A percentile compares a stretch with the other conserved stretches of the same genome.
These are phyloP conservation scores for Phyllosticta capitalensis DNA, from an alignment of 2,329 filamentous ascomycete genomes.

Conservation along the genomic window DNA sequence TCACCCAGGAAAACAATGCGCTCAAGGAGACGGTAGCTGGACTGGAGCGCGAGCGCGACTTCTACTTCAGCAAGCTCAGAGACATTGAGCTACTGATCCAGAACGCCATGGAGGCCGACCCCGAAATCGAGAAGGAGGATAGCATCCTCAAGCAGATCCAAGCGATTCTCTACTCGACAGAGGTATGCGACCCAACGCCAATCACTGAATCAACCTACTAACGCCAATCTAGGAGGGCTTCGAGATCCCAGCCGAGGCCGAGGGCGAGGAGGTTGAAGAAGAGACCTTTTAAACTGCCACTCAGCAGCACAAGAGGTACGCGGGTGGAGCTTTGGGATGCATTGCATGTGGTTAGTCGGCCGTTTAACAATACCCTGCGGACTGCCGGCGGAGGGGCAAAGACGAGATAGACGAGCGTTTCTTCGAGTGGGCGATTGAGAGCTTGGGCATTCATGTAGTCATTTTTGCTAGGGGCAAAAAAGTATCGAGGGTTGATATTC, in stretches of 20 bases:
- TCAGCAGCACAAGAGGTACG: background rate
- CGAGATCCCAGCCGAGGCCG: slow-evolving; percentile 71
- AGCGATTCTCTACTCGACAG: slow-evolving; percentile 91
- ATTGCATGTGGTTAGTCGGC: slow-evolving; percentile 11
- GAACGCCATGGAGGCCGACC: slow-evolving; percentile 83
- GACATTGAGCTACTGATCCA: slow-evolving; percentile 95
- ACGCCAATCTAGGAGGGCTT: slow-evolving; percentile 43
- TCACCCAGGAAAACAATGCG: slow-evolving; percentile 76
- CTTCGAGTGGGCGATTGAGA: background rate
- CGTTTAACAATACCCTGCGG: slow-evolving; percentile 11
- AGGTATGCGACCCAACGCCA: slow-evolving; percentile 39
- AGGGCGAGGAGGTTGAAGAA: slow-evolving; percentile 58
- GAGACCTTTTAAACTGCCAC: slow-evolving; percentile 13
- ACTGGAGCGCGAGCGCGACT: slow-evolving; percentile 91
- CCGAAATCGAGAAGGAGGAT: slow-evolving; percentile 88
- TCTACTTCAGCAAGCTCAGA: slow-evolving; percentile 97
- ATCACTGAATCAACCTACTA: background rate
- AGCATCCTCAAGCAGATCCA: slow-evolving; percentile 93
- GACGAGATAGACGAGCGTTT: background rate
- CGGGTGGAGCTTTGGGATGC: slow-evolving; percentile 3
- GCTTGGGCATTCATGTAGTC: background rate
- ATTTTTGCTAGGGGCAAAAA: background rate
- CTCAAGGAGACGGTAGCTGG: slow-evolving; percentile 94
- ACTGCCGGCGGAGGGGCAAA: slow-evolving; percentile 2
- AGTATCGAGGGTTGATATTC: background rate